These are phyloP conservation scores for Mucor ambiguus DNA, from an alignment of 371 early-diverging fungal genomes.

Conservation along the genomic window DNA sequence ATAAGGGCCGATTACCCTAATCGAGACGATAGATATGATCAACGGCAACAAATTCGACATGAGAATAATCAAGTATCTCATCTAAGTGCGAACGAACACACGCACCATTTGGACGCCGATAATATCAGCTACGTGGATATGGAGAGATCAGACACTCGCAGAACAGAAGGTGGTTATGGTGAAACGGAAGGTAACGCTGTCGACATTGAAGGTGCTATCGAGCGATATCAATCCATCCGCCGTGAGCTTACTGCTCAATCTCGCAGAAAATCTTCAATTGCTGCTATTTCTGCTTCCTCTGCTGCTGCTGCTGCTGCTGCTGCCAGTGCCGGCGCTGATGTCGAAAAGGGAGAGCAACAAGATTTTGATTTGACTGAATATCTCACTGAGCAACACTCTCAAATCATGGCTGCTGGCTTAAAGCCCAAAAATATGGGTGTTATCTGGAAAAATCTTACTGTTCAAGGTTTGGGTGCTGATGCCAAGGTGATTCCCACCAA, in stretches of 20 bases:
- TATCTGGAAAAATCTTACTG: conserved; percentile 47
- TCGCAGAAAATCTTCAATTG: conserved; percentile 8
- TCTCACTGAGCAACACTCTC: conserved; percentile 25
- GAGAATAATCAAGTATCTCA: not conserved
- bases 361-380: conserved; percentile 36
- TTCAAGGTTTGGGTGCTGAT: conserved; percentile 48
- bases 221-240: conserved; percentile 35
- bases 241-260: conserved; percentile 45
- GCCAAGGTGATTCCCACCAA: conserved; percentile 36
- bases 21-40: conserved; percentile 13
- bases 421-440: conserved; percentile 55
- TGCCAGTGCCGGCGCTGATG: conserved; percentile 7
- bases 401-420: too few species aligned
- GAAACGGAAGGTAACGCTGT: conserved; percentile 45
- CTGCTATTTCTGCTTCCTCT: not conserved
- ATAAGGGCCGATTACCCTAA: conserved; percentile 10
- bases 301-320: conserved; percentile 1
- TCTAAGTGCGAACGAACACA: not conserved
- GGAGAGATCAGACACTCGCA: conserved; percentile 9
- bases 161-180: conserved; percentile 34
- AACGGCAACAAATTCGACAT: conserved; percentile 5
- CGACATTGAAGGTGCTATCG: conserved; percentile 39
- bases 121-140: not conserved
- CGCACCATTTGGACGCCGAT: not conserved
- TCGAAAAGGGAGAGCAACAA: conserved; percentile 24